These are phyloP conservation scores for Echites panduratus DNA, from an alignment of 257 asterid genomes.

Conservation along the genomic window DNA sequence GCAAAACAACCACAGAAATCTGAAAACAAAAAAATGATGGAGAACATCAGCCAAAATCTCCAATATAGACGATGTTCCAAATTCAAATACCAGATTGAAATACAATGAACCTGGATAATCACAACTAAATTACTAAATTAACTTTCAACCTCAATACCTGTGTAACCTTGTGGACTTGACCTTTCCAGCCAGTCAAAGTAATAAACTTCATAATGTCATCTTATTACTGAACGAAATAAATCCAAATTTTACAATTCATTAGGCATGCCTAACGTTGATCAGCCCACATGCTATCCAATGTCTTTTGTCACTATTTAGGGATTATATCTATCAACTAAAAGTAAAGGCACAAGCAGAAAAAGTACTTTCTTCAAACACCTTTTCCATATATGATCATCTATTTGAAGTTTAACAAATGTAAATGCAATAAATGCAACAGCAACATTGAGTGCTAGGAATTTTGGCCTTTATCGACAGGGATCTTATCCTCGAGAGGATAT, in stretches of 20 bases:
- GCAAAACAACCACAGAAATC: conserved; percentile 66
- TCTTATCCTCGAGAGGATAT: not conserved
- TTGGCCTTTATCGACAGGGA: not conserved
- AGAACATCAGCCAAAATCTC: conserved; percentile 4
- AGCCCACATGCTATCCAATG: not conserved
- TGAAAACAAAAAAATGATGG: conserved; percentile 21
- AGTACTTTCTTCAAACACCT: not conserved
- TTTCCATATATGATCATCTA: not conserved
- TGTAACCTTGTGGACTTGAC: not conserved
- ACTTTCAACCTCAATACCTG: not conserved
- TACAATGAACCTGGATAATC: not conserved
- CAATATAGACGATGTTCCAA: not conserved
- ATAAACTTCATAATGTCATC: not conserved
- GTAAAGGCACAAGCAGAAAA: not conserved
- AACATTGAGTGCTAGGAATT: not conserved
- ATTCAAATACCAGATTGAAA: not conserved
- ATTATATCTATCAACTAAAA: not conserved
- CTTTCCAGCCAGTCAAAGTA: not conserved
- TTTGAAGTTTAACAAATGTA: not conserved
- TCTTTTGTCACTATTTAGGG: not conserved
- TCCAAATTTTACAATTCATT: not conserved
- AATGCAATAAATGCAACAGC: not conserved
- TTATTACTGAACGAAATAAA: not conserved
- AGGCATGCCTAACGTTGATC: not conserved
- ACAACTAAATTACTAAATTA: not conserved